Conservation (phyloP, 805 yeast genomes). For the Suhomyces faveliae region DNA sequence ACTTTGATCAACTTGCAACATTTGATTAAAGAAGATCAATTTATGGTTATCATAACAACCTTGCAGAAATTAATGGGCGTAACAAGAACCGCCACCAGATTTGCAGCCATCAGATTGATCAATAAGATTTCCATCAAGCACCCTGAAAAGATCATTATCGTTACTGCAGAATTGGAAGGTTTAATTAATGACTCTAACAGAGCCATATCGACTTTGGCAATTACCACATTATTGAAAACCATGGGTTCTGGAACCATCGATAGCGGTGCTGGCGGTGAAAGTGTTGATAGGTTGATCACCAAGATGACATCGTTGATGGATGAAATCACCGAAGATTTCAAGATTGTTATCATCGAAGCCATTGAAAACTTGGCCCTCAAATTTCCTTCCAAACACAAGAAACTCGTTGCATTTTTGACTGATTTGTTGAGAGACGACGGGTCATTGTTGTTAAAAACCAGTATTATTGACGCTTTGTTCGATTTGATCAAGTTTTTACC, state of each 20-base stretch:
- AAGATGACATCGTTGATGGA: slow-evolving; percentile 86
- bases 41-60: slow-evolving; percentile 66
- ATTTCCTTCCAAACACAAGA: slow-evolving; percentile 86
- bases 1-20: slow-evolving; percentile 54
- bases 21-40: slow-evolving; percentile 60
- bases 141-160: slow-evolving; percentile 75
- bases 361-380: slow-evolving; percentile 87
- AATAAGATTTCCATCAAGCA: slow-evolving; percentile 79
- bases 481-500: slow-evolving; percentile 89
- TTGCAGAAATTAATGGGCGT: slow-evolving; percentile 78
- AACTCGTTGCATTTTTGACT: slow-evolving; percentile 77
- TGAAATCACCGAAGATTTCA: slow-evolving; percentile 94
- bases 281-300: slow-evolving; percentile 81
- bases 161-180: slow-evolving; percentile 82
- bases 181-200: slow-evolving; percentile 86
- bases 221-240: slow-evolving; percentile 91
- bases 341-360: slow-evolving; percentile 92
- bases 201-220: slow-evolving; percentile 93
- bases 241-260: slow-evolving; percentile 66
- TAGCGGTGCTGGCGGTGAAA: slow-evolving; percentile 45
- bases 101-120: slow-evolving; percentile 89
- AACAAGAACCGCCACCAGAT: slow-evolving; percentile 85
- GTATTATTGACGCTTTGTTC: slow-evolving; percentile 88
- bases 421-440: slow-evolving; percentile 90
- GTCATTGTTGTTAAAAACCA: slow-evolving; percentile 77